Base-by-base conservation (phyloP, 2,329 filamentous ascomycete genomes). In the Fusarium zealandicum region DNA sequence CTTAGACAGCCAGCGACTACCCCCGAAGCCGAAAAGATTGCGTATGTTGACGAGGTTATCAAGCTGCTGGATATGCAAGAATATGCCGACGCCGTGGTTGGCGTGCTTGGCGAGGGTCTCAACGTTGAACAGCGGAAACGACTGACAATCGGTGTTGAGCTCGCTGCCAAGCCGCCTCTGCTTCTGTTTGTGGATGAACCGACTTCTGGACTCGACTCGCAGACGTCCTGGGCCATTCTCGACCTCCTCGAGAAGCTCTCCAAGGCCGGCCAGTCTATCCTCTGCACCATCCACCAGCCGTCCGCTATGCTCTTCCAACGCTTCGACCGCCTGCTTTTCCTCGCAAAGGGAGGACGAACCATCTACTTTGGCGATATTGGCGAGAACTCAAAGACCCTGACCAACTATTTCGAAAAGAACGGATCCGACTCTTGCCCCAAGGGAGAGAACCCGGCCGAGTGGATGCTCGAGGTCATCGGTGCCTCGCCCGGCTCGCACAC, bases 161-260 rank as follows among this genome's bases (percentile, higher is more conserved):
- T 79, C 1, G 76, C 74, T 0, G 74, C 77, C 0, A 77, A 76
- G 43, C 77, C 77, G 0, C 73, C 72, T 18, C 73, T 83, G 11
- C 70, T 82, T 0, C 75, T 83, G 11, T 83, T 84, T 58, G 69
- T 84, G 6, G 82, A 84, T 28, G 81, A 83, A 58, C 82, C 81
- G 43, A 76, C 82, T 60, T 63, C 78, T 12, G 84, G 84, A 54
- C 77, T 87, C 11, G 84, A 86, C 65, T 77, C 74, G 2, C 78
- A 85, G 76, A 85, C 82, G 28, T 86, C 87, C 6, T 90, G 87
- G 77, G 88, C 89, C 66, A 90, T 90, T 51, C 82, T 89, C 14
- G 84, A 86, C 20, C 87, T 90, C 71, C 75, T 91, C 9, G 83
- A 84, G 48, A 90, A 90, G 61, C 77, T 89, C 1, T 78, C 83